Base-by-base conservation (phyloP, 176 grass and related monocot genomes). In the Saccharum officinarum region DNA sequence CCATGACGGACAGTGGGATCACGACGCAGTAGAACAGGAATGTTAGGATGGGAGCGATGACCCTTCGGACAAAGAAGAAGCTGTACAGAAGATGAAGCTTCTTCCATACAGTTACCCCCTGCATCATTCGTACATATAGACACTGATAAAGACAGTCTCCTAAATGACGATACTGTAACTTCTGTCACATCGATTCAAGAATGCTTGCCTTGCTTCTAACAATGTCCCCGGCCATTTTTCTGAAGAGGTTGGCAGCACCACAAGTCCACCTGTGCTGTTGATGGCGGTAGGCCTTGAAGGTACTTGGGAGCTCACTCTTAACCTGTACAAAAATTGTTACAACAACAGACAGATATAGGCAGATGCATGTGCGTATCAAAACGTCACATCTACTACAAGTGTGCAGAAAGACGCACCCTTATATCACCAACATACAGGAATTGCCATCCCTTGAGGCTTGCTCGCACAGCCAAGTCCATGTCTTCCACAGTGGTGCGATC, bases 251-350 rank as follows among this genome's bases (percentile, higher is more conserved):
- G 52, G 89, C 84, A 15, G 92, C 89, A 18, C 92, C 92, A 78
- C 92, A 94, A 57, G 92, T 89, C 92, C 92, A 94, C 41, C 92
- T 82, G 73, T 94, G 92, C 81, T 94, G 92, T 52, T 94, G 92
- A 82, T 90, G 75, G 6, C 92, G 85, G 68, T 94, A 92, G 36
- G 89, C 89, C 57, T 92, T 92, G 38, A 89, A 91, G 62, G 81
- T 94, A 47, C 87, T 94, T 54, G 92, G 92, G 52, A 94, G 77
- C 73, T 94, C 92, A 28, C 28, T 28, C 28, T 28, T 28, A 28
- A 28, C 28, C 28, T 28, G 28, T 28, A 28, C 28, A 28, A 55
- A 70, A 75, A 69, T 40, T 8, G 61, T 78, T 49, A 28, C 28
- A 28, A 33, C 36, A 54, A 67, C 33, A 52, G 33, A 37, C 36